Evolutionary conservation across 192 early-diverging fungal species (phyloP).

Genomic region (Backusella psychrophila): DNA sequence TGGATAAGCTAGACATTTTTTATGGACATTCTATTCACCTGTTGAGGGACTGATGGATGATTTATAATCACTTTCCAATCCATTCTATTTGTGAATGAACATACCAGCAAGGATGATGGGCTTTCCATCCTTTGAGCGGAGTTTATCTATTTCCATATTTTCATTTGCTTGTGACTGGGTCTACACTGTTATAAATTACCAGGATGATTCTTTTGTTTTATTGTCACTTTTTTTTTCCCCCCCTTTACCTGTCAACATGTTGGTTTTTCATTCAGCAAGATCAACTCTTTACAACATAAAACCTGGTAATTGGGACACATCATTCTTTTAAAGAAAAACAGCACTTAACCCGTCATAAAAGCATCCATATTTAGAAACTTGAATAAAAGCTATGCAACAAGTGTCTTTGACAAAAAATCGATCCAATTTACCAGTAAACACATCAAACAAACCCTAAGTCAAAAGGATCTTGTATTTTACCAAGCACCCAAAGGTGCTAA

Average conservation of each 20-base stretch:
- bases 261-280: background rate
- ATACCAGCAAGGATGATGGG: too few species aligned
- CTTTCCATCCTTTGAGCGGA: too few species aligned
- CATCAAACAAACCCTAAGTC: constrained; percentile 20
- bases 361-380: background rate
- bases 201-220: background rate
- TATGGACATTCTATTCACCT: too few species aligned
- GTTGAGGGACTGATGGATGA: too few species aligned
- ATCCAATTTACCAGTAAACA: constrained; percentile 22
- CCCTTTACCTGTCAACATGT: background rate
- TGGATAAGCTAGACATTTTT: too few species aligned
- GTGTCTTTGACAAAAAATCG: constrained; percentile 7
- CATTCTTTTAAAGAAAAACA: background rate
- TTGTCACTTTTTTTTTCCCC: background rate
- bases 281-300: background rate
- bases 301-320: background rate
- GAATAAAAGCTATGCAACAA: background rate
- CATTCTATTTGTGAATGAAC: too few species aligned
- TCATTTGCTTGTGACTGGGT: background rate
- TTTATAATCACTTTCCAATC: too few species aligned
- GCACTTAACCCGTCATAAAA: background rate
- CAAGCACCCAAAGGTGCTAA: constrained; percentile 17
- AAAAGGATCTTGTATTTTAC: constrained; percentile 31
- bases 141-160: background rate
- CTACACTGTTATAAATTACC: background rate